Evolutionary conservation across 2,329 filamentous ascomycete species (phyloP), one percentile per base, ranked within the genome.

Genomic region (Blumeriella jaapii): DNA sequence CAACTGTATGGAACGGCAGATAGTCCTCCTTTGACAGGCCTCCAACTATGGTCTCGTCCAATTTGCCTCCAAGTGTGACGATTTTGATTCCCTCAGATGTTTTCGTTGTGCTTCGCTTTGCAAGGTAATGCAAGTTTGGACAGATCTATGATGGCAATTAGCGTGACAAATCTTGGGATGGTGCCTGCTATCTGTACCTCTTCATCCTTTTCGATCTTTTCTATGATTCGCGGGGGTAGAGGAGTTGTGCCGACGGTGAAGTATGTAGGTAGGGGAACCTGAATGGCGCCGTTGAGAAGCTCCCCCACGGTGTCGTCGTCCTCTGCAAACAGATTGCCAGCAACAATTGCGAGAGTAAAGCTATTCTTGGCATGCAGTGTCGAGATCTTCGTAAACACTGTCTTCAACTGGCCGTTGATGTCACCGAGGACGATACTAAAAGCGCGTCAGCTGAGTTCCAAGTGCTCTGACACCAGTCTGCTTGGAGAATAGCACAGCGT

Each of bases 21-120:
- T 82, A 78, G 45, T 80, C 78, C 46, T 84, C 79, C 44, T 76
- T 73, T 6, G 78, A 82, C 36, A 74, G 66, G 2, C 74, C 76
- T 2, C 64, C 69, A 20, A 74, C 62, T 10, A 77, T 64, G 31
- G 69, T 68, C 9, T 71, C 54, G 49, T 83, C 75, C 1, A 85
- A 61, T 20, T 68, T 64, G 0, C 91, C 91, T 16, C 89, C 89
- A 0, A 98, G 67, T 0, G 82, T 68, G n/a, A 89, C 83, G 42
- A 98, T 86, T 32, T 81, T 77, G 29, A 96, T 67, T 1, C 87
- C 89, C 46, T 95, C 87, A 0, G 82, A 80, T 0, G 89, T 96
- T 57, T 91, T 96, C 34, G 85, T 80, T 10, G 80, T 78, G 42
- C 82, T 84, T 51, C 85, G 78, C 59, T 91, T 93, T 38, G 83